phyloP scores from a whole-genome alignment of 1,139 yeast species.

The Diutina rugosa region DNA sequence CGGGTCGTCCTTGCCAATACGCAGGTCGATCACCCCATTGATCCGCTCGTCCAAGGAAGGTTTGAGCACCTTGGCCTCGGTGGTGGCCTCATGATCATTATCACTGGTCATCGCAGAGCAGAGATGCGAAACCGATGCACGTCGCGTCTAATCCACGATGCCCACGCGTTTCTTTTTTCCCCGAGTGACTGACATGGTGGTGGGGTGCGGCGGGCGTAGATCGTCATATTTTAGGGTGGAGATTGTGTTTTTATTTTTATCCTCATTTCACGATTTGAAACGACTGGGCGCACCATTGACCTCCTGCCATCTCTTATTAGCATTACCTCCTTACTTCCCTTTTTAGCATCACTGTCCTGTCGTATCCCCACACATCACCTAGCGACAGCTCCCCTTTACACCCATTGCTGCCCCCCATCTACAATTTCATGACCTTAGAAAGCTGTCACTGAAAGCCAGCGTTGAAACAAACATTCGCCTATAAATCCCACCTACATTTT shows the following conservation, averaged over 20 bases:
- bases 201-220: too few species aligned
- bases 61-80: not conserved
- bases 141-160: not conserved
- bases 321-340: not conserved
- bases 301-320: too few species aligned
- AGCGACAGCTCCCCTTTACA: not conserved
- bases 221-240: too few species aligned
- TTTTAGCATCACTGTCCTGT: not conserved
- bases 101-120: not conserved
- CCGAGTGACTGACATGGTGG: too few species aligned
- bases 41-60: not conserved
- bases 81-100: not conserved
- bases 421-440: not conserved
- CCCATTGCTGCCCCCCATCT: not conserved
- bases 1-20: slow-evolving; percentile 80
- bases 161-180: not conserved
- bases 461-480: not conserved
- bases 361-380: not conserved
- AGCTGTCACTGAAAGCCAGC: not conserved
- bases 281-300: too few species aligned
- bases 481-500: not conserved
- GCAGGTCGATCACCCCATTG: slow-evolving; percentile 22
- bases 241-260: too few species aligned
- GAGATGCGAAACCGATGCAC: not conserved
- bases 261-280: too few species aligned